Evolutionary conservation across 1,284 basidiomycete species (phyloP), one percentile per base, ranked within the genome.

Genomic region (Pseudomicrostroma phylloplanum): DNA sequence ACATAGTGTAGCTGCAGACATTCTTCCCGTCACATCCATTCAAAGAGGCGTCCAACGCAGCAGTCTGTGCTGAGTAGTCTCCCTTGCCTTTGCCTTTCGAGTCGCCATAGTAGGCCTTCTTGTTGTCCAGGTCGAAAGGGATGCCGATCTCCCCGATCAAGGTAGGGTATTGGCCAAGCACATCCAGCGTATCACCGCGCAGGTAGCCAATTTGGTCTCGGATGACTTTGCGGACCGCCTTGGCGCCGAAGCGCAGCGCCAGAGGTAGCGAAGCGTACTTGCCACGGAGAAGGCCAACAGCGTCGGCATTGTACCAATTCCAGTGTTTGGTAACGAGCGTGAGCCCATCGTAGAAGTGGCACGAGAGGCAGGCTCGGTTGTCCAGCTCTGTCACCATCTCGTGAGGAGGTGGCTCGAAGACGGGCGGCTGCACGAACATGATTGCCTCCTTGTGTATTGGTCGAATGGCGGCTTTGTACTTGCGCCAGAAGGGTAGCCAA

Each of bases 141-240:
- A 88, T 90, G 8, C 94, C 94, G 58, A 97, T 93, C 81, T 98
- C 94, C 26, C 94, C 93, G 58, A 98, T 90, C 69, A 97, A 83
- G 0, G 90, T 94, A 0, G 94, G 94, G 73, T 90, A 96, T n/a
- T 83, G 70, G 13, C 86, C 86, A 19, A 84, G 73, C 11, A 80
- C 77, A 59, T 83, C 81, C 12, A 81, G 75, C 0, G 86, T 85
- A 71, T 94, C 91, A 43, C 82, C 82, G 72, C 89, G 88, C 51
- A 97, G 82, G 53, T 89, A 85, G 13, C 84, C 88, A 6, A 98
- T 84, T 79, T 97, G 94, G 63, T 89, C 86, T 70, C 89, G 88
- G 3, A 97, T 80, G 30, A 86, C 89, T 59, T 86, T 86, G 8
- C 93, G 86, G 63, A 98, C 96, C 0, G 89, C 88, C 0, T 80